These are phyloP conservation scores for Podila epigama DNA, from an alignment of 192 early-diverging fungal genomes.

Conservation along the genomic window DNA sequence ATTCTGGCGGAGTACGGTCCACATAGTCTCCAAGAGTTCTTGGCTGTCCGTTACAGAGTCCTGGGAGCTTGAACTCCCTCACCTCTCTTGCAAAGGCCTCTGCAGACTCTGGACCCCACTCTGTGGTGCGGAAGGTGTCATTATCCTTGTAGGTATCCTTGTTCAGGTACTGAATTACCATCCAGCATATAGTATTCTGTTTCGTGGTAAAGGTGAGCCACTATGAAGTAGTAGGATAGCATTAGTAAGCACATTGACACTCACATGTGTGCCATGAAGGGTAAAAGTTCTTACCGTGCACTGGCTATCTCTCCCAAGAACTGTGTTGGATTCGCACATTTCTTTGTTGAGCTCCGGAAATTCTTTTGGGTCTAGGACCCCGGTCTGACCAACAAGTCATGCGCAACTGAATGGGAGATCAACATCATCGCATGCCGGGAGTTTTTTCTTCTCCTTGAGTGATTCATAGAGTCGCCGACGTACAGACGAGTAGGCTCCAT, in stretches of 20 bases:
- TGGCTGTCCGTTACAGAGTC: neutral
- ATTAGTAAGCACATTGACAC: too few species aligned
- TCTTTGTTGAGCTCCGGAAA: neutral
- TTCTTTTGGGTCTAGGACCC: neutral
- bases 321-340: neutral
- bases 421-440: neutral
- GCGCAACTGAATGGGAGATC: neutral
- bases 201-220: neutral
- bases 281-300: too few species aligned
- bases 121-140: neutral
- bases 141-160: neutral
- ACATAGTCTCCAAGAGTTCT: neutral
- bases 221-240: too few species aligned
- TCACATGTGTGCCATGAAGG: too few species aligned
- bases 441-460: neutral
- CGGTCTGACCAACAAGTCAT: neutral
- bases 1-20: neutral
- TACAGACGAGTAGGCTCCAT: neutral
- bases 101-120: conserved; percentile 4
- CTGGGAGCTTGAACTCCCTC: neutral
- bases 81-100: neutral
- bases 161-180: neutral
- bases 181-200: neutral
- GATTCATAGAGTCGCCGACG: neutral
- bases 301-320: neutral